Base-by-base conservation (phyloP, 192 early-diverging fungal species). In the Chytriomyces sp. region DNA sequence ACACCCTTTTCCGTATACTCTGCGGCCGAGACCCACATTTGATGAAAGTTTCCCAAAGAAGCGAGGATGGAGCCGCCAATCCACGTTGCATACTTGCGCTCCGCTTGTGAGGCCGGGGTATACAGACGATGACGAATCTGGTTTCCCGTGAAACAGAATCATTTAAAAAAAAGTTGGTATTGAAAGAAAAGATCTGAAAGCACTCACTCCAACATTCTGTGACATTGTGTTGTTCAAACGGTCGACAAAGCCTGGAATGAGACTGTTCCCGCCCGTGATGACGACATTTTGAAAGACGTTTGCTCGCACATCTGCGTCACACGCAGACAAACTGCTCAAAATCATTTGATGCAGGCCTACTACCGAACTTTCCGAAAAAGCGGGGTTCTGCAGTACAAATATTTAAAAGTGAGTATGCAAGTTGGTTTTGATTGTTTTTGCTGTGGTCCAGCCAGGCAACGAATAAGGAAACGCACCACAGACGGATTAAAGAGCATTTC, bases 31-130 rank as follows among this genome's bases (percentile, higher is more conserved):
- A 99, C 93, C 98, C 98, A 99, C 65, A 99, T 87, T 85, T 98
- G 98, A 78, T 98, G 96, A 89, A 99, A 99, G 0, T 95, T 96
- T 71, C 96, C 95, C 70, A 99, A 78, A 3, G 95, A 97, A 2
- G 94, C 91, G 64, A 99, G 83, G 50, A 99, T 95, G 0, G 97
- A 98, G 6, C 97, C 97, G 60, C 98, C 98, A 45, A 98, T 89
- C 98, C 98, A 99, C 43, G 94, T 87, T n/a, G 94, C 91, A 75
- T 94, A 96, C 76, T 93, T 92, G 69, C 96, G 91, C 82, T 99
- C 97, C 20, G 89, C 87, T 44, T 88, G 84, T 45, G 89, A 92
- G 69, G 87, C 91, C 1, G 95, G 87, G 45, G 94, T 89, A 72
- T 93, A 91, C 71, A 97, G 81, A 79, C 93, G 94, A 74, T 95